Evolutionary conservation across 441 rosid genomes (phyloP), one percentile per base, ranked within the genome.

Genomic region (Croton setiger): DNA sequence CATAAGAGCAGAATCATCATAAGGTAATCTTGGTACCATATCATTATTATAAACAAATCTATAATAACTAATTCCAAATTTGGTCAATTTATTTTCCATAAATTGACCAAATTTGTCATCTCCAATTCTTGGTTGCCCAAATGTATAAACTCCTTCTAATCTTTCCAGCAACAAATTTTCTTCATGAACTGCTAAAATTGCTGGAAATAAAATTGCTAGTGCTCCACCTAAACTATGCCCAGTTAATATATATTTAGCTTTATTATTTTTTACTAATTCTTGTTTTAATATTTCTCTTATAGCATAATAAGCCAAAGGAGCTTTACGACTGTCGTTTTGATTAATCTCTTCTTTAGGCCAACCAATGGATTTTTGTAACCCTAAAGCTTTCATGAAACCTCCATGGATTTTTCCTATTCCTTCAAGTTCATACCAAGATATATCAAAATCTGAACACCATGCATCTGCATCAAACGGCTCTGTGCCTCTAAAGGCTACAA

Each of bases 161-260:
- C 83, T 85, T 60, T 78, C 64, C 79, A 91, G 36, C 70, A 91
- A 64, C 64, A 36, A 52, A 3, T 58, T 71, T 78, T 91, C 92
- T 1, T 67, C 85, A 23, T 86, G 89, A 14, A 82, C 60, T 18
- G 75, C 75, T 48, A 91, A 76, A 62, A 88, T 66, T 36, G 86
- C 82, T 0, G 76, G 64, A 68, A 91, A 88, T 11, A 88, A 76
- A 21, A 85, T 77, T 31, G 94, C 94, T 31, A 91, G 72, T 27
- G 92, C 91, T 36, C 89, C 92, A 21, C 94, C 94, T 68, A 85
- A 60, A 55, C 94, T 88, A 55, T 91, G 94, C 27, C 94, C 94
- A 0, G 94, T 87, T 52, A 91, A 10, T 11, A 91, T 62, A n/a
- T 65, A 76, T 45, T 74, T 79, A 27, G 83, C 73, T 12, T 67